phyloP scores from a whole-genome alignment of 345 rosid species.

The Lagerstroemia speciosa region DNA sequence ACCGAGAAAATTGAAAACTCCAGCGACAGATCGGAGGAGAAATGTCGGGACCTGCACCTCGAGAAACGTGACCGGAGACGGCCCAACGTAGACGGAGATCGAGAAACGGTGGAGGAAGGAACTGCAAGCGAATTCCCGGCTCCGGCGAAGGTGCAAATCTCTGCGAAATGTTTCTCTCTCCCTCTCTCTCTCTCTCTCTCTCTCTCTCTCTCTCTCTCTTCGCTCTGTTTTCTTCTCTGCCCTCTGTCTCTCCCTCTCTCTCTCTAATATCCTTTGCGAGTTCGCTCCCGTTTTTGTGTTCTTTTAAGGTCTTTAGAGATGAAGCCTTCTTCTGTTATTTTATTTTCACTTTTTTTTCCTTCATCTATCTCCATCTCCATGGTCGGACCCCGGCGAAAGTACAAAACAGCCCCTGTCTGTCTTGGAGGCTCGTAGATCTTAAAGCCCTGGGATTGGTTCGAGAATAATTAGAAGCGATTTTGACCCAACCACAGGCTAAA shows the following conservation, averaged over 20 bases:
- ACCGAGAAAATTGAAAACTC: background rate
- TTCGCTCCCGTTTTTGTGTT: conserved; percentile 12
- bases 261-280: conserved; percentile 5
- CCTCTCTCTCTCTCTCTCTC: conserved; percentile 18
- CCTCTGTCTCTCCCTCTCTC: background rate
- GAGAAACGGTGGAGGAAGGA: conserved; percentile 5
- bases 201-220: conserved; percentile 8
- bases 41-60: conserved; percentile 1
- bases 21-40: conserved; percentile 7
- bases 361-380: too few relatives aligned
- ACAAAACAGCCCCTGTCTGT: too few relatives aligned
- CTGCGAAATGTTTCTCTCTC: conserved; percentile 16
- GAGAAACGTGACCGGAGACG: conserved; percentile 1
- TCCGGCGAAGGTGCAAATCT: conserved; percentile 5
- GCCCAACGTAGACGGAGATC: background rate
- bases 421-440: too few relatives aligned
- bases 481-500: too few relatives aligned
- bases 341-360: background rate
- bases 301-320: conserved; percentile 26
- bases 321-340: conserved; percentile 33
- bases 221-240: background rate
- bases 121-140: background rate
- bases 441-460: too few relatives aligned
- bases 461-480: too few relatives aligned
- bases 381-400: too few relatives aligned